These are phyloP conservation scores for Exserohilum rostratum DNA, from an alignment of 2,329 filamentous ascomycete genomes.

Conservation along the genomic window DNA sequence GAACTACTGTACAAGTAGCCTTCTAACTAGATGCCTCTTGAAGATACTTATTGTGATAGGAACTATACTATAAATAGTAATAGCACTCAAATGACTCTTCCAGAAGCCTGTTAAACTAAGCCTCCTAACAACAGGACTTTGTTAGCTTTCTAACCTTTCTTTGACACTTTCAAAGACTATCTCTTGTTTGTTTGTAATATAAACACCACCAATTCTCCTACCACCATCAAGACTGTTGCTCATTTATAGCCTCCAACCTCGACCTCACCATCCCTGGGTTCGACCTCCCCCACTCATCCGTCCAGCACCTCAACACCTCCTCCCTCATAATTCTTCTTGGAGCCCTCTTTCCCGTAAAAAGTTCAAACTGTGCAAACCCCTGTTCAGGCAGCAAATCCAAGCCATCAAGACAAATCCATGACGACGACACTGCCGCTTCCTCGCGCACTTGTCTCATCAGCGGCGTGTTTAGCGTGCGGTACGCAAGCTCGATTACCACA, in stretches of 20 bases:
- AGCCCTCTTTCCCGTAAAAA: conserved; percentile 76
- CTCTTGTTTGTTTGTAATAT: too few relatives aligned
- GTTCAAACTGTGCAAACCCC: conserved; percentile 78
- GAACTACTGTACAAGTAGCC: too few relatives aligned
- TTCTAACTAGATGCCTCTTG: too few relatives aligned
- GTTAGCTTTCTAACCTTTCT: too few relatives aligned
- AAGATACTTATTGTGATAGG: too few relatives aligned
- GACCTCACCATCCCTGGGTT: conserved; percentile 36
- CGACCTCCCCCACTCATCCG: conserved; percentile 32
- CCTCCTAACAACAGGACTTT: too few relatives aligned
- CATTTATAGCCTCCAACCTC: conserved; percentile 38
- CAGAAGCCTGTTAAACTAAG: too few relatives aligned
- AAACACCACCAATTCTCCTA: neutral
- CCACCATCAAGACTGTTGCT: conserved; percentile 34
- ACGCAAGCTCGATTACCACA: conserved; percentile 75
- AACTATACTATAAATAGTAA: too few relatives aligned
- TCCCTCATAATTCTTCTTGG: conserved; percentile 73
- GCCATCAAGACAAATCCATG: conserved; percentile 78
- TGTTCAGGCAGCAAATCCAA: conserved; percentile 78
- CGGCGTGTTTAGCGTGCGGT: conserved; percentile 74
- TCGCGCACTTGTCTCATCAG: conserved; percentile 70
- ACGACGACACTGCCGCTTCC: conserved; percentile 57
- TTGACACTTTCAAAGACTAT: too few relatives aligned
- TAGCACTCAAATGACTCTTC: too few relatives aligned
- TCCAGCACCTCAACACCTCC: conserved; percentile 57